Evolutionary conservation across 306 rosid genomes (phyloP).

Genomic region (Notholithocarpus densiflorus): DNA sequence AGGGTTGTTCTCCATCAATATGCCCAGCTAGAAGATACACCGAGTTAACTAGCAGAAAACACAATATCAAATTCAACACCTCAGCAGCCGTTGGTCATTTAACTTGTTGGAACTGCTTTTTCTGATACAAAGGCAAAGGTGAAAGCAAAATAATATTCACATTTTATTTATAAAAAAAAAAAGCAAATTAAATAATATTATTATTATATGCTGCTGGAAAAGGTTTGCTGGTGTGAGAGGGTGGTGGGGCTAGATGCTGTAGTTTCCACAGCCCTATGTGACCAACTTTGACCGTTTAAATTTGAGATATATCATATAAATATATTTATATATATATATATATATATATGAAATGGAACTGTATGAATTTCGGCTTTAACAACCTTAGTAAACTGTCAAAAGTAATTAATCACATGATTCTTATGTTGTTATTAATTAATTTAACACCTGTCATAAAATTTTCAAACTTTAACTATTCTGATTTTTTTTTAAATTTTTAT

Average conservation of each 20-base stretch:
- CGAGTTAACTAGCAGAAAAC: background rate
- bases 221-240: conserved; percentile 12
- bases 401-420: too few species aligned
- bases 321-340: too few species aligned
- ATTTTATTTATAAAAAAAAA: too few species aligned
- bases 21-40: background rate
- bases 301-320: background rate
- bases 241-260: conserved; percentile 20
- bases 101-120: background rate
- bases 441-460: too few species aligned
- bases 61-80: background rate
- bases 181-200: too few species aligned
- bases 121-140: background rate
- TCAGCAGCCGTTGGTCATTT: background rate
- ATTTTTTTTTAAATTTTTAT: too few species aligned
- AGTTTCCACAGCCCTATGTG: background rate
- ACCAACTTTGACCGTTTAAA: conserved; percentile 13
- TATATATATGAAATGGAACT: background rate
- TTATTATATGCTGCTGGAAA: conserved; percentile 21
- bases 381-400: background rate
- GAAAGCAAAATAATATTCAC: conserved; percentile 15
- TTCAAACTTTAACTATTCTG: too few species aligned
- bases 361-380: conserved; percentile 13
- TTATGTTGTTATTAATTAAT: too few species aligned
- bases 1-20: conserved; percentile 52